Evolutionary conservation across 352 stramenopile species (phyloP).

Genomic region (Phytophthora pini): DNA sequence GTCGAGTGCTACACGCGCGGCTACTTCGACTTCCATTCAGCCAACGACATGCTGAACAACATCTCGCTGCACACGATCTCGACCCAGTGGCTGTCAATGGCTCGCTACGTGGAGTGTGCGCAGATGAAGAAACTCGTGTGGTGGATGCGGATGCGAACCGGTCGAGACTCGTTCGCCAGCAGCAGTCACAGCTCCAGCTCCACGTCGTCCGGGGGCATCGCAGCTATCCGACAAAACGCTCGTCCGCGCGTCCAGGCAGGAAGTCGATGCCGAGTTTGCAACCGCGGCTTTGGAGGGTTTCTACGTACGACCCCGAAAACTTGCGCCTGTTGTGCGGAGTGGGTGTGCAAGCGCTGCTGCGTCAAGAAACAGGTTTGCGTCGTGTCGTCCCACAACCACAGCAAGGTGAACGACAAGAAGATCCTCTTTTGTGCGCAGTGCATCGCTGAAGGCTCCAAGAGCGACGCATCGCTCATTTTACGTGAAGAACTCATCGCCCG

Average conservation of each 20-base stretch:
- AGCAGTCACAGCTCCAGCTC: conserved; percentile 43
- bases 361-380: conserved; percentile 49
- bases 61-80: conserved; percentile 51
- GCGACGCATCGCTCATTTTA: conserved; percentile 39
- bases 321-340: conserved; percentile 41
- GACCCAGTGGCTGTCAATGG: conserved; percentile 47
- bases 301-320: conserved; percentile 27
- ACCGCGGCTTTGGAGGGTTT: conserved; percentile 38
- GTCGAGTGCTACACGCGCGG: conserved; percentile 51
- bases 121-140: conserved; percentile 61
- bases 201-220: conserved; percentile 31
- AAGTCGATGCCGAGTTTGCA: conserved; percentile 38
- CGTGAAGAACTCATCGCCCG: conserved; percentile 40
- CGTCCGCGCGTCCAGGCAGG: conserved; percentile 21
- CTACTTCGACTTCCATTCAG: conserved; percentile 57
- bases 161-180: conserved; percentile 49
- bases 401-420: conserved; percentile 50
- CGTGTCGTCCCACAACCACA: conserved; percentile 42
- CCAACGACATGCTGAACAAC: conserved; percentile 53
- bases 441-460: conserved; percentile 42
- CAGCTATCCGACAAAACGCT: conserved; percentile 8
- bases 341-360: conserved; percentile 49
- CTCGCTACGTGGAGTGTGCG: conserved; percentile 45
- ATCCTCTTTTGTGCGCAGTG: conserved; percentile 50
- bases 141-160: conserved; percentile 45